Evolutionary conservation across 768 basidiomycete genomes (phyloP), one percentile per base, ranked within the genome.

Genomic region (Hygrocybe coccinea): DNA sequence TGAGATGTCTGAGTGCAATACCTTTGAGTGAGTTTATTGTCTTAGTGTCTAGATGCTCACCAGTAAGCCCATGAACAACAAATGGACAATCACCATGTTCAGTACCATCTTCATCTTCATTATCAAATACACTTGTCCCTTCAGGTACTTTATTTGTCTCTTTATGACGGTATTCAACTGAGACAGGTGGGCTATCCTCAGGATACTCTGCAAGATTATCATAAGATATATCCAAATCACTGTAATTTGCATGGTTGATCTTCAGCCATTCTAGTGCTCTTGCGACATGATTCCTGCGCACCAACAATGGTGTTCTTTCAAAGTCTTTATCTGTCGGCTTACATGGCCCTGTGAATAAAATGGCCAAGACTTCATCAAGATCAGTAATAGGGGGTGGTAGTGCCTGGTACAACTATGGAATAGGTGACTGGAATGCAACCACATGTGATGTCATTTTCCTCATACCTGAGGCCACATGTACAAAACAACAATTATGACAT

Each of bases 11-110:
- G 14, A 69, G 9, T 0, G 70, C 71, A 1, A 60, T 44, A 1
- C 60, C 59, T 19, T 66, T 63, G 2, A 64, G 49, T 2, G 56
- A 48, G 5, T 59, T 52, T 10, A 61, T 46, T 0, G 57, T 35
- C 25, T 65, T 58, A 1, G 60, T 56, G 17, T 47, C 43, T 11
- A 63, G 47, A 3, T 61, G 35, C n/a, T 65, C 60, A 21, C 66
- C 64, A 1, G 65, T 68, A 1, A 78, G n/a, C 7, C 74, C 71
- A 59, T 75, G 71, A 0, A 78, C 73, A 15, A 65, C 54, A 54
- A 76, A 75, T 0, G 74, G 63, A 59, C 75, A 76, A 1, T 37
- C 38, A 5, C 71, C 74, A 0, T 52, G 37, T n/a, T 57, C 56
- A 0, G 57, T 61, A 1, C 72, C 71, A 53, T 58, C 58, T 38